A percentile compares a stretch with the other conserved stretches of the same genome.
phyloP scores from a whole-genome alignment of 345 rosid genomes.

The Pistacia vera region DNA sequence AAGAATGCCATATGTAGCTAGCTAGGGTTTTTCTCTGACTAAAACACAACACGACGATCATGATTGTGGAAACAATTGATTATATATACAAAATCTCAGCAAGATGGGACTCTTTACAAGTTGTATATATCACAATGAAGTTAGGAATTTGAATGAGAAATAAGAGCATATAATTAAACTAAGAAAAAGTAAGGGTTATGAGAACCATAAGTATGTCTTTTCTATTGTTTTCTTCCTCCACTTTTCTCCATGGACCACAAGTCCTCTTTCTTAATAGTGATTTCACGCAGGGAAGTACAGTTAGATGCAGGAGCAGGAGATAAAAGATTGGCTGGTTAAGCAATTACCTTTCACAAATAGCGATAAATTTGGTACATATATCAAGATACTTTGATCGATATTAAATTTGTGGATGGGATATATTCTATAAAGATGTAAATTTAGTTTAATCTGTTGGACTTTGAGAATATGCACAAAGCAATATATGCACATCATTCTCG shows the following conservation, averaged over 20 bases:
- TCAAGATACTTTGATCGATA: slow-evolving; percentile 15
- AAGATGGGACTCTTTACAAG: neutral
- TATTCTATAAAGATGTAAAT: slow-evolving; percentile 19
- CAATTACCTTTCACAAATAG: slow-evolving; percentile 11
- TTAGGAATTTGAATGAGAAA: neutral
- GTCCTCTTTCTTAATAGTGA: slow-evolving; percentile 27
- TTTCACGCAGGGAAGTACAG: slow-evolving; percentile 18
- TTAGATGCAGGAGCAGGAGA: neutral
- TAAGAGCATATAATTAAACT: neutral
- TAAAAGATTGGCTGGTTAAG: slow-evolving; percentile 15
- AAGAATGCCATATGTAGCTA: neutral
- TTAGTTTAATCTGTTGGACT: neutral
- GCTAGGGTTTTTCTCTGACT: neutral
- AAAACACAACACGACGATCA: neutral
- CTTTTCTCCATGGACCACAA: slow-evolving; percentile 37
- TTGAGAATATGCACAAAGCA: slow-evolving; percentile 21
- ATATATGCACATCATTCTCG: neutral
- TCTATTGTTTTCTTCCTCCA: neutral
- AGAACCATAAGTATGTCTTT: slow-evolving; percentile 21
- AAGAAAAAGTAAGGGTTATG: slow-evolving; percentile 15
- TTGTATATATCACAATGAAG: neutral
- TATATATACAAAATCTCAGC: neutral
- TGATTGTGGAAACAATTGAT: neutral
- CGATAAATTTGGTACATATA: slow-evolving; percentile 17
- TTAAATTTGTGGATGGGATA: slow-evolving; percentile 25